These are phyloP conservation scores for Scalesia atractyloides DNA, from an alignment of 129 eudicot species.

Conservation along the genomic window DNA sequence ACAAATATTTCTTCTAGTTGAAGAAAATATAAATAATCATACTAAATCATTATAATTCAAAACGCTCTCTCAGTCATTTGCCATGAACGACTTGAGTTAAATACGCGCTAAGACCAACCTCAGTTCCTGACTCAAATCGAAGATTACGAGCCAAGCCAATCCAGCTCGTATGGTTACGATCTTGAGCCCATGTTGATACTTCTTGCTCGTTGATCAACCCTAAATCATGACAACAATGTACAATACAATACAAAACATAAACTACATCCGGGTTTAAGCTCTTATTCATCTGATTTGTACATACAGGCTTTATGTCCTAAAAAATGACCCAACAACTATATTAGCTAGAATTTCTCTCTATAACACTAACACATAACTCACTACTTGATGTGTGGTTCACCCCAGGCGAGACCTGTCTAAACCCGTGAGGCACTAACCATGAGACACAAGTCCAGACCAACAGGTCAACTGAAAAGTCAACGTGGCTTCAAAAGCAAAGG, in stretches of 20 bases:
- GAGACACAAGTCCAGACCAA: constrained; percentile 13
- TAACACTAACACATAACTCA: constrained; percentile 11
- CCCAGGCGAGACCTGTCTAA: constrained; percentile 1
- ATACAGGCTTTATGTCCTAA: constrained; percentile 18
- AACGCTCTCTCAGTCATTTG: background rate
- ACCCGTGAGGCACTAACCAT: constrained; percentile 17
- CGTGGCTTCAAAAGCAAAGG: constrained; percentile 17
- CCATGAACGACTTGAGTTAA: background rate
- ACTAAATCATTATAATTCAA: background rate
- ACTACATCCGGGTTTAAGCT: constrained; percentile 14
- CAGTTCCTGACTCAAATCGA: background rate
- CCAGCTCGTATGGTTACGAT: background rate
- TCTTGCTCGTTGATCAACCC: background rate
- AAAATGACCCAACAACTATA: constrained; percentile 24
- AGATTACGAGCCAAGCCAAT: background rate
- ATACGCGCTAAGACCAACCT: background rate
- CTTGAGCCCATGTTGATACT: background rate
- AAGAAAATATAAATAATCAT: background rate
- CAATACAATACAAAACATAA: constrained; percentile 24
- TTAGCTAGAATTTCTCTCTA: constrained; percentile 23
- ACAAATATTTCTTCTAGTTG: too few relatives aligned
- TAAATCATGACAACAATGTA: constrained; percentile 4
- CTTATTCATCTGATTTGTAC: constrained; percentile 27
- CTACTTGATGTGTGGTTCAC: background rate
- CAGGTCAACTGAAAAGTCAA: constrained; percentile 25